Conservation (phyloP, 129 eudicot genomes). For the Flaveria trinervia region DNA sequence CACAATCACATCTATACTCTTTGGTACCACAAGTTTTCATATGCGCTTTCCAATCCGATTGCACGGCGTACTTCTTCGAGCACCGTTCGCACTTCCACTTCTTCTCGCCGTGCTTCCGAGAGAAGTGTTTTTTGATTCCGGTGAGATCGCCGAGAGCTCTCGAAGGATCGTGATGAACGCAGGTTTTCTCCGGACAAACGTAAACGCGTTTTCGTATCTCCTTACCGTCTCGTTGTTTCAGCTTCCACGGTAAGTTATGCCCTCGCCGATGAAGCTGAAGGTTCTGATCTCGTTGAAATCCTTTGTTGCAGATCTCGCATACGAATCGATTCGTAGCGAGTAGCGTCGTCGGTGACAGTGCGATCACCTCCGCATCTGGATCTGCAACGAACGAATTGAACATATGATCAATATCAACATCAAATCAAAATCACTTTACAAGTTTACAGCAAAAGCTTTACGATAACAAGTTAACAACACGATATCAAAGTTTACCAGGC, state of each 20-base stretch:
- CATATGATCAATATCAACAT: neutral
- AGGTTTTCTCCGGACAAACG: conserved; percentile 72
- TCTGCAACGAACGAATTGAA: conserved; percentile 38
- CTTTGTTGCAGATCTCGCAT: conserved; percentile 58
- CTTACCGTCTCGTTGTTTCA: conserved; percentile 59
- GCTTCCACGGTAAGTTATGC: conserved; percentile 89
- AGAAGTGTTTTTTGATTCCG: conserved; percentile 84
- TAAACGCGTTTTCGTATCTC: conserved; percentile 73
- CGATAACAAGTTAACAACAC: neutral
- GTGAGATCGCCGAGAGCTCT: conserved; percentile 88
- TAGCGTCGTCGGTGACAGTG: conserved; percentile 72
- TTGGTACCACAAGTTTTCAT: conserved; percentile 80
- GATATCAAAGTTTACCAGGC: conserved; percentile 51
- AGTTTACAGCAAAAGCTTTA: neutral
- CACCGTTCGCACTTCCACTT: conserved; percentile 84
- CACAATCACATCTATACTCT: conserved; percentile 85
- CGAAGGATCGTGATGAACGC: conserved; percentile 78
- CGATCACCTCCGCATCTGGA: conserved; percentile 83
- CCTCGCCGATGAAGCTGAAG: conserved; percentile 92
- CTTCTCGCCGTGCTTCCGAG: conserved; percentile 88
- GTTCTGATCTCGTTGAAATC: conserved; percentile 88
- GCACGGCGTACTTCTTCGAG: conserved; percentile 77
- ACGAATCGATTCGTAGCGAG: conserved; percentile 52
- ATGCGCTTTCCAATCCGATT: conserved; percentile 93
- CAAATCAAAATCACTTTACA: conserved; percentile 10